Conservation (phyloP, 352 stramenopile species). For the Peronospora farinosa region DNA sequence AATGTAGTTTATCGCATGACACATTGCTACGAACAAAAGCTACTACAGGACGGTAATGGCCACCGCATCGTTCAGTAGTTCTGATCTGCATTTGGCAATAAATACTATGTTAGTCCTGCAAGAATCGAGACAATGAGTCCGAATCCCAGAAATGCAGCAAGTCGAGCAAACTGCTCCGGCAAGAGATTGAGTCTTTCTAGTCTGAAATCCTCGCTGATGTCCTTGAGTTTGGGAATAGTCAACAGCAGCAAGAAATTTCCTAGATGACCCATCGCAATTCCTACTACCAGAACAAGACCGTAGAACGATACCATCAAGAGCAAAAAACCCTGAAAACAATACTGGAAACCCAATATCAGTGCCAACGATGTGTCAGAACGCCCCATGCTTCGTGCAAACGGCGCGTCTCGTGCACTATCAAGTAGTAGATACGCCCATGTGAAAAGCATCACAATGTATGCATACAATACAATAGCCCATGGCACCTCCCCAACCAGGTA, state of each 20-base stretch:
- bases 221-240: constrained; percentile 51
- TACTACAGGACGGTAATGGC: too few relatives aligned
- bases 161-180: constrained; percentile 41
- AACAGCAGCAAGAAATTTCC: constrained; percentile 61
- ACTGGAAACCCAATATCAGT: constrained; percentile 48
- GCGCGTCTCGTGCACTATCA: constrained; percentile 66
- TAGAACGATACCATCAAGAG: constrained; percentile 56
- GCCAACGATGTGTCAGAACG: constrained; percentile 43
- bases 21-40: not conserved
- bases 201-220: constrained; percentile 64
- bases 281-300: constrained; percentile 41
- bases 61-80: too few relatives aligned
- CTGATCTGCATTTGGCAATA: too few relatives aligned
- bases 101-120: constrained; percentile 27
- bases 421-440: constrained; percentile 51
- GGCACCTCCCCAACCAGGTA: constrained; percentile 43
- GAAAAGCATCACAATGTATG: constrained; percentile 56
- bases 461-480: constrained; percentile 45
- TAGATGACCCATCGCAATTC: constrained; percentile 49
- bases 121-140: constrained; percentile 56
- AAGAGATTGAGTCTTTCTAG: constrained; percentile 56
- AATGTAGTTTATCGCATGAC: constrained; percentile 19
- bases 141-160: constrained; percentile 37
- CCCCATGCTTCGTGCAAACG: constrained; percentile 57
- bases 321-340: constrained; percentile 58